Evolutionary conservation across 2,329 filamentous ascomycete genomes (phyloP).

Genomic region (Diaporthe capsici): DNA sequence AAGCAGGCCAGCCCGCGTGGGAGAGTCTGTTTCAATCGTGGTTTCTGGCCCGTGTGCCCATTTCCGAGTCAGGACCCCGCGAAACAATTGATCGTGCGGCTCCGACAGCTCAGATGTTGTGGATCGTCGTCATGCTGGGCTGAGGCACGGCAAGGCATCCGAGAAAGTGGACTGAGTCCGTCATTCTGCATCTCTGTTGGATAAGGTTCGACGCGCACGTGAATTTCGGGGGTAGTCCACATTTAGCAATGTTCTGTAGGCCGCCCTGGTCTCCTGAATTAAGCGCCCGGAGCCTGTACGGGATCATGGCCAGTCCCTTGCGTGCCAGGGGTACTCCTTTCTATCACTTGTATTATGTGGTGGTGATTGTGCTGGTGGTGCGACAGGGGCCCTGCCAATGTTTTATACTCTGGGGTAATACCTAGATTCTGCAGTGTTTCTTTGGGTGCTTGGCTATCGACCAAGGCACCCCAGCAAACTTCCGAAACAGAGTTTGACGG

Average conservation of each 20-base stretch:
- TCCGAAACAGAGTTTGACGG: constrained; percentile 33
- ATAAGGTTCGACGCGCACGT: neutral
- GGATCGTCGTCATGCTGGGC: neutral
- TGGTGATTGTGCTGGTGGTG: constrained; percentile 6
- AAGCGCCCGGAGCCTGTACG: neutral
- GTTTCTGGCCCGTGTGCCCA: constrained; percentile 11
- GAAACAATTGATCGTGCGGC: constrained; percentile 13
- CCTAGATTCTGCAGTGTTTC: constrained; percentile 20
- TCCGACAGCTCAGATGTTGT: neutral
- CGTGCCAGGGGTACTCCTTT: constrained; percentile 3
- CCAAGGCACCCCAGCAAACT: constrained; percentile 18
- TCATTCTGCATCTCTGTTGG: constrained; percentile 11
- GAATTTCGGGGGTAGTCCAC: neutral
- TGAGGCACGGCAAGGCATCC: constrained; percentile 11
- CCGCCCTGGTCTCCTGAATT: constrained; percentile 1
- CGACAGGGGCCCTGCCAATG: constrained; percentile 31
- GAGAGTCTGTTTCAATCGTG: neutral
- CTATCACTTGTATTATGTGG: neutral
- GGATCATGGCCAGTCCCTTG: neutral
- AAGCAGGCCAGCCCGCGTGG: neutral
- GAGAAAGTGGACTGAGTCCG: neutral
- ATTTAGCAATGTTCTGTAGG: constrained; percentile 7
- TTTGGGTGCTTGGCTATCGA: constrained; percentile 28
- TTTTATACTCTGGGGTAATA: constrained; percentile 26
- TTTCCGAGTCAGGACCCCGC: constrained; percentile 1